phyloP scores from a whole-genome alignment of 148 eudicot species.

The Amaranthus hypochondriacus region DNA sequence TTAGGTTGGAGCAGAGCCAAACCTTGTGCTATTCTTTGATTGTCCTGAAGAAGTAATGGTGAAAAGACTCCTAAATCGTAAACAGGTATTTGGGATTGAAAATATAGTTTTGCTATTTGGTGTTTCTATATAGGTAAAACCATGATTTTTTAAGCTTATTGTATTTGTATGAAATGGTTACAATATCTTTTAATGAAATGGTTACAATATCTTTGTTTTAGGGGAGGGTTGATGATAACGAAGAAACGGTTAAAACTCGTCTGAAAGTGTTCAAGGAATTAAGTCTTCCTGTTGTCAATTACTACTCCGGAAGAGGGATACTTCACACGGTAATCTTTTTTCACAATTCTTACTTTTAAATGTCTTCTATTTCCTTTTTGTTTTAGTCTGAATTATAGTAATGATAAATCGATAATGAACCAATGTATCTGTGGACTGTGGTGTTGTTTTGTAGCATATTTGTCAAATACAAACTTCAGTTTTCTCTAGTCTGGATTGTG shows the following conservation, averaged over 20 bases:
- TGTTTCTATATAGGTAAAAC: not conserved
- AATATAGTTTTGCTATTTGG: not conserved
- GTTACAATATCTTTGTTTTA: slow-evolving; percentile 25
- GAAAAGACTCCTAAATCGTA: slow-evolving; percentile 77
- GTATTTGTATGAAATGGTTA: slow-evolving; percentile 15
- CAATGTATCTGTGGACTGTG: not conserved
- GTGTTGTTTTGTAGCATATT: not conserved
- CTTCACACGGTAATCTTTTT: slow-evolving; percentile 70
- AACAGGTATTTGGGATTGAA: slow-evolving; percentile 46
- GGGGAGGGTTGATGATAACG: slow-evolving; percentile 92
- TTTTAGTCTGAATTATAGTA: not conserved
- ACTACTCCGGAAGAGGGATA: slow-evolving; percentile 70
- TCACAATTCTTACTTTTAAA: not conserved
- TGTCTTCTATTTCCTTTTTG: not conserved
- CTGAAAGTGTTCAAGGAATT: slow-evolving; percentile 64
- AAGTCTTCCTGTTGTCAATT: slow-evolving; percentile 74
- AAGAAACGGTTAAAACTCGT: slow-evolving; percentile 70
- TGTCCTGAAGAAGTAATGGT: slow-evolving; percentile 88
- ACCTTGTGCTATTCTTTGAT: slow-evolving; percentile 91
- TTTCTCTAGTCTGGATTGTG: not conserved
- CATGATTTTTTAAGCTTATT: slow-evolving; percentile 4
- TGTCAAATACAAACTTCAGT: not conserved
- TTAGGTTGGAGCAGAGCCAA: slow-evolving; percentile 78
- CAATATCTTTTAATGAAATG: slow-evolving; percentile 19
- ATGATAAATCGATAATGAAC: not conserved